Evolutionary conservation across 1,284 basidiomycete genomes (phyloP).

Genomic region (Leccinum pachyderme): DNA sequence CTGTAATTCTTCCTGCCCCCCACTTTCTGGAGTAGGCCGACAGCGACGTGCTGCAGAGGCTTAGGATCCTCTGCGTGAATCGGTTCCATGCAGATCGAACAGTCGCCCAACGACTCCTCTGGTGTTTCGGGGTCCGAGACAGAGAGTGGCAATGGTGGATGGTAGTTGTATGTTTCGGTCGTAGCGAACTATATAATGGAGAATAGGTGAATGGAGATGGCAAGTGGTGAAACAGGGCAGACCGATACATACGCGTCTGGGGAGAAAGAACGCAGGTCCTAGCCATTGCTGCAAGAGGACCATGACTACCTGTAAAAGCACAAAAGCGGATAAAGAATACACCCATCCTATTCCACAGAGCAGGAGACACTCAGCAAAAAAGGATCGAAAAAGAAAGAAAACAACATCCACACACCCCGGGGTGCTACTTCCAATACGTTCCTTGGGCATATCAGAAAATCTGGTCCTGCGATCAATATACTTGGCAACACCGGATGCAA

Average conservation of each 20-base stretch:
- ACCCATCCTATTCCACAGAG: slow-evolving; percentile 55
- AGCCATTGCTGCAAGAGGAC: slow-evolving; percentile 75
- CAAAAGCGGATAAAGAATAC: slow-evolving; percentile 59
- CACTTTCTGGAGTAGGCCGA: slow-evolving; percentile 35
- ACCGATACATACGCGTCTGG: slow-evolving; percentile 44
- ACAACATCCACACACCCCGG: slow-evolving; percentile 45
- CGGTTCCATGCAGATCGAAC: slow-evolving; percentile 89
- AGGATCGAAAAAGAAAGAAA: neutral
- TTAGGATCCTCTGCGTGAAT: slow-evolving; percentile 57
- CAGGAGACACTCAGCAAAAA: neutral
- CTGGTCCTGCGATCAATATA: slow-evolving; percentile 39
- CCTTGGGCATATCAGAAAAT: slow-evolving; percentile 78
- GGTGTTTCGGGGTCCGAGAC: slow-evolving; percentile 68
- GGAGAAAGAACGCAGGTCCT: slow-evolving; percentile 83
- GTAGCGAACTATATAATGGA: slow-evolving; percentile 49
- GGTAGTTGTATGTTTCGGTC: slow-evolving; percentile 78
- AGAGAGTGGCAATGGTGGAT: slow-evolving; percentile 64
- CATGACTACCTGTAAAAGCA: slow-evolving; percentile 62
- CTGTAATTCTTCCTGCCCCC: slow-evolving; percentile 68
- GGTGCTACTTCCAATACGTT: slow-evolving; percentile 83
- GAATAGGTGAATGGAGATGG: neutral
- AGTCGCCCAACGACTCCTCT: slow-evolving; percentile 74
- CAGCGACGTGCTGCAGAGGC: slow-evolving; percentile 34
- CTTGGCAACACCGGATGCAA: neutral
- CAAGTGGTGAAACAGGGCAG: neutral